Evolutionary conservation across 1,284 basidiomycete genomes (phyloP), one percentile per base, ranked within the genome.

Genomic region (Amylostereum chailletii): DNA sequence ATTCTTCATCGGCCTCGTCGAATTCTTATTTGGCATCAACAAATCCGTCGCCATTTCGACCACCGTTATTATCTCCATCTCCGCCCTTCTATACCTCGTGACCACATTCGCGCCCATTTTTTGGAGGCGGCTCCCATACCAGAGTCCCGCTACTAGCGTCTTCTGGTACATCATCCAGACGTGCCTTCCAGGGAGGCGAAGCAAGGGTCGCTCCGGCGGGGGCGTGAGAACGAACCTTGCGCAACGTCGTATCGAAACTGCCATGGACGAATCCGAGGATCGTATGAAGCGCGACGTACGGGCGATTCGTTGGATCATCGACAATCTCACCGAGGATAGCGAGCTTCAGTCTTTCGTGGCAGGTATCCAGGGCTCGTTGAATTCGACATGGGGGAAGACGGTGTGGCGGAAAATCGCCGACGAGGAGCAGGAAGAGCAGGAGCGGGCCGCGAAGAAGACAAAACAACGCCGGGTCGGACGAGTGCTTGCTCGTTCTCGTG

Each of bases 281-380:
- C 50, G 53, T 32, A 39, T 32, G 31, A 39, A 45, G 30, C 53
- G 53, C 5, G 50, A 54, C n/a, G 50, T 50, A 0, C 36, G 42
- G 2, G 53, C 53, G 8, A 54, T 51, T 11, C 8, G 32, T 26
- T 54, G 50, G 53, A 50, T 54, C 5, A 36, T 53, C 19, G 49
- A 47, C 33, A 51, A 49, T 33, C 49, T 55, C 2, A 55, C 53
- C 6, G 53, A 55, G 45, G 53, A 55, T 32, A 53, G 47, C 36
- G 53, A 55, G 33, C 49, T 55, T 1, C 51, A 55, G 33, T 51
- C 51, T 1, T 49, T 55, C 32, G 40, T 55, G 8, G 38, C 31
- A 3, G 47, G 49, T 11, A 53, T 55, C 9, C 53, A 51, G 7
- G 53, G 49, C 3, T 52, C 51, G 7, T 26, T 55, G 32, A 46